A percentile compares a stretch with the other conserved stretches of the same genome.
phyloP scores from a whole-genome alignment of 169 alveolate species.

The Theileria orientalis region DNA sequence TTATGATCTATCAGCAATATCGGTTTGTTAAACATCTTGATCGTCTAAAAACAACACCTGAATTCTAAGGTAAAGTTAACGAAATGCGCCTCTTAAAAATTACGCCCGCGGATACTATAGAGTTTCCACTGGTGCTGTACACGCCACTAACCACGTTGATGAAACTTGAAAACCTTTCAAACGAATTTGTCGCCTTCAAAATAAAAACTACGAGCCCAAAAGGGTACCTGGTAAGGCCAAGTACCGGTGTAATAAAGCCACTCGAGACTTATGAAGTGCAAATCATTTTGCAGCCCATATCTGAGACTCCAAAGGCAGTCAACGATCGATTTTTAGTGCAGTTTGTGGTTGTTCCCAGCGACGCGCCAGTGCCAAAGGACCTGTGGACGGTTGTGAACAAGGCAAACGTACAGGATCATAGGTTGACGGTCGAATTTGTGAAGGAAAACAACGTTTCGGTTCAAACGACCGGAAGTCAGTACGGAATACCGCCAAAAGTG shows the following conservation, averaged over 20 bases:
- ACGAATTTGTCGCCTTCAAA: slow-evolving; percentile 81
- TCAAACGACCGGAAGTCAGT: slow-evolving; percentile 66
- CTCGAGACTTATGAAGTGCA: slow-evolving; percentile 78
- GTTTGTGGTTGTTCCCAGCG: slow-evolving; percentile 68
- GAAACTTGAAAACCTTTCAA: slow-evolving; percentile 78
- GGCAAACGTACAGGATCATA: slow-evolving; percentile 78
- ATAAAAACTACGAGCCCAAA: slow-evolving; percentile 87
- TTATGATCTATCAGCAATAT: too few species aligned
- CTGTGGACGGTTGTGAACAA: slow-evolving; percentile 81
- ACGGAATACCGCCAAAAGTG: slow-evolving; percentile 70
- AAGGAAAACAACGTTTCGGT: slow-evolving; percentile 71
- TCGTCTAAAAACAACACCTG: too few species aligned
- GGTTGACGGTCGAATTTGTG: slow-evolving; percentile 77
- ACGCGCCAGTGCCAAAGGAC: slow-evolving; percentile 80
- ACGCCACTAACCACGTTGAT: slow-evolving; percentile 81
- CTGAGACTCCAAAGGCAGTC: slow-evolving; percentile 77
- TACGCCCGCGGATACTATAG: slow-evolving; percentile 82
- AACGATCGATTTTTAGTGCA: slow-evolving; percentile 83
- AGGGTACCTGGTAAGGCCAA: slow-evolving; percentile 83
- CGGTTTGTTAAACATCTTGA: too few species aligned
- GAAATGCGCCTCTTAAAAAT: slow-evolving; percentile 67
- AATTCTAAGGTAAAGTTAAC: too few species aligned
- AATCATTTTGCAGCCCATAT: slow-evolving; percentile 82
- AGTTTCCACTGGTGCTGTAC: slow-evolving; percentile 83
- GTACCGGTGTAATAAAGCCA: slow-evolving; percentile 80